Evolutionary conservation across 768 basidiomycete genomes (phyloP).

Genomic region (Krasilnikovozyma curviuscula): DNA sequence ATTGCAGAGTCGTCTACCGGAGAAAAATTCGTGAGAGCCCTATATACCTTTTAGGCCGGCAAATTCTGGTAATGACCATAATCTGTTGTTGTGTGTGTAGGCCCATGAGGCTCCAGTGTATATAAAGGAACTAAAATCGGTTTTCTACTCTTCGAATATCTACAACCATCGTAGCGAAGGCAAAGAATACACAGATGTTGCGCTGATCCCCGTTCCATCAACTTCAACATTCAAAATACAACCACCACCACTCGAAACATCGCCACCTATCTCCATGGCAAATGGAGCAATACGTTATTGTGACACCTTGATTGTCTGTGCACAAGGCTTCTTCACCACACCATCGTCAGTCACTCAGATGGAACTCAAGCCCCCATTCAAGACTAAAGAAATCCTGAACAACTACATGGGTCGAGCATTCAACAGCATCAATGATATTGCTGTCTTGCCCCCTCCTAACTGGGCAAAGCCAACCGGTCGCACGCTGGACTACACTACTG

Average conservation of each 20-base stretch:
- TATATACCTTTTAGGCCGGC: too few species aligned
- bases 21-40: not conserved
- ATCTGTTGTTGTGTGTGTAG: too few species aligned
- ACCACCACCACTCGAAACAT: not conserved
- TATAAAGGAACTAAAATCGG: not conserved
- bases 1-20: not conserved
- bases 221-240: not conserved
- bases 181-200: not conserved
- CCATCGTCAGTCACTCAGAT: too few species aligned
- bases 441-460: not conserved
- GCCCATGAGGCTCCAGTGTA: conserved; percentile 1
- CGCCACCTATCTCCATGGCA: not conserved
- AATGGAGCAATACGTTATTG: not conserved
- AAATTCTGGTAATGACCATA: too few species aligned
- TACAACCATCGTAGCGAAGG: not conserved
- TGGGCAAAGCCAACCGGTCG: not conserved
- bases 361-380: not conserved
- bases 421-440: not conserved
- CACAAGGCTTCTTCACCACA: not conserved
- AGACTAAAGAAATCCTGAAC: not conserved
- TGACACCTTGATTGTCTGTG: not conserved
- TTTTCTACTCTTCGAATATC: not conserved
- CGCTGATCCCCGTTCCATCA: not conserved
- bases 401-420: not conserved
- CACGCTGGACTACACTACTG: not conserved